A percentile compares a stretch with the other conserved stretches of the same genome.
Evolutionary conservation across 2,329 filamentous ascomycete species (phyloP).

Genomic region (Elsinoe ampelina): DNA sequence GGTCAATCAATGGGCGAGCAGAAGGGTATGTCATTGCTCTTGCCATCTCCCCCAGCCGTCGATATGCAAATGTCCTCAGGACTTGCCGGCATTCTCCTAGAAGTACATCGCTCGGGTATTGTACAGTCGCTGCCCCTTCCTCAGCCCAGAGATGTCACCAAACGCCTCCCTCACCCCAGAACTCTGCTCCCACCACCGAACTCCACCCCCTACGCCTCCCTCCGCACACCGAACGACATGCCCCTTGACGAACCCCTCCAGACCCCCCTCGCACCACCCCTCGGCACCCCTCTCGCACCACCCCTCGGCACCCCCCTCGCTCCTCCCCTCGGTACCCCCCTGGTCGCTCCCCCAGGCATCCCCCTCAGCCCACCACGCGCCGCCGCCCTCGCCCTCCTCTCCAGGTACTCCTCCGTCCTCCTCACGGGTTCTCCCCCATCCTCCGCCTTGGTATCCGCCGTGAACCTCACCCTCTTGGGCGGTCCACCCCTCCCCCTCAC

Average conservation of each 20-base stretch:
- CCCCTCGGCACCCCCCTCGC: background rate
- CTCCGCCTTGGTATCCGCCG: background rate
- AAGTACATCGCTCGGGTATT: background rate
- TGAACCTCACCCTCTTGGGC: background rate
- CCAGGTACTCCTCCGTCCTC: background rate
- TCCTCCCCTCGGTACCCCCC: background rate
- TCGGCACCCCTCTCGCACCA: background rate
- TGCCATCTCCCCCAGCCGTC: background rate
- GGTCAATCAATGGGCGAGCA: background rate
- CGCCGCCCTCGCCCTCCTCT: too few species aligned
- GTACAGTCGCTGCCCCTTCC: background rate
- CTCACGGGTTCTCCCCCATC: background rate
- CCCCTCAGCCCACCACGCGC: background rate
- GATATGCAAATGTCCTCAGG: background rate
- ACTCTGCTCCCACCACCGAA: too few species aligned
- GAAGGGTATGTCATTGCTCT: background rate
- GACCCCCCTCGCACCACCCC: background rate
- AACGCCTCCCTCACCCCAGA: too few species aligned
- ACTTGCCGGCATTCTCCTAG: background rate
- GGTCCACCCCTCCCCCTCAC: background rate
- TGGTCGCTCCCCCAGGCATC: background rate
- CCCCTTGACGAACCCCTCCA: too few species aligned
- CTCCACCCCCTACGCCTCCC: too few species aligned
- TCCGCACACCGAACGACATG: too few species aligned
- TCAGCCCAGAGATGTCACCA: background rate